phyloP scores from a whole-genome alignment of 2,329 filamentous ascomycete genomes.

The Fusarium chlamydosporum region DNA sequence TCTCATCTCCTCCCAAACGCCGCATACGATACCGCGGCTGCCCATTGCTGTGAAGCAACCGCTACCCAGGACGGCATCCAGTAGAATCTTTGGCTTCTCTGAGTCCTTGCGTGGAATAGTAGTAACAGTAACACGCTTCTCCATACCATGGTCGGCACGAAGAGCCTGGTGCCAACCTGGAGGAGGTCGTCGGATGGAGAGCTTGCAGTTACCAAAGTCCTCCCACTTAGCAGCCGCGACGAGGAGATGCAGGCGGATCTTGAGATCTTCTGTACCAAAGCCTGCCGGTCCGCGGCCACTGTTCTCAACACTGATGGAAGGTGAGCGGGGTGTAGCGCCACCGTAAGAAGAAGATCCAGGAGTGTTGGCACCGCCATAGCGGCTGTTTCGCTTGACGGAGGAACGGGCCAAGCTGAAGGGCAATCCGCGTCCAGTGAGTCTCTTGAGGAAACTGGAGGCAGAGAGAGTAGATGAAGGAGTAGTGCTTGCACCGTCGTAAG shows the following conservation, averaged over 20 bases:
- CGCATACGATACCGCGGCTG: conserved; percentile 87
- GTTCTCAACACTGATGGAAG: conserved; percentile 69
- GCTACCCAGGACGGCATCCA: conserved; percentile 88
- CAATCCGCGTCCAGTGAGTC: conserved; percentile 78
- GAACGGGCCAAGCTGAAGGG: conserved; percentile 87
- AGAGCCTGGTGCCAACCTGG: conserved; percentile 71
- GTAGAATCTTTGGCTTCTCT: conserved; percentile 71
- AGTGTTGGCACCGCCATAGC: conserved; percentile 73
- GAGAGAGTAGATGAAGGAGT: conserved; percentile 72
- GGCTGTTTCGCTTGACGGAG: conserved; percentile 72
- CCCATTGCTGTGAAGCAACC: conserved; percentile 88
- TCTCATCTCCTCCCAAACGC: conserved; percentile 84
- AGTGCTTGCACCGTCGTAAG: conserved; percentile 80
- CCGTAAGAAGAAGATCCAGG: conserved; percentile 68
- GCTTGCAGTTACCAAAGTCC: conserved; percentile 85
- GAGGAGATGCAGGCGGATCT: conserved; percentile 87
- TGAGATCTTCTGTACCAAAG: conserved; percentile 77
- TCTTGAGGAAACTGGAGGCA: conserved; percentile 83
- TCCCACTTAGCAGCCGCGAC: conserved; percentile 86
- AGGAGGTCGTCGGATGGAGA: conserved; percentile 85
- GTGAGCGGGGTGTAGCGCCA: conserved; percentile 67
- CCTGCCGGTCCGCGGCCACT: conserved; percentile 70
- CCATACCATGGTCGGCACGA: conserved; percentile 73
- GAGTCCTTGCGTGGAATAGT: conserved; percentile 75
- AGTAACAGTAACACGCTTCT: conserved; percentile 88